Percentiles rank a stretch among this genome's conserved stretches.
Evolutionary conservation across 2,329 filamentous ascomycete species (phyloP).

Genomic region (Cyanodermella asteris): DNA sequence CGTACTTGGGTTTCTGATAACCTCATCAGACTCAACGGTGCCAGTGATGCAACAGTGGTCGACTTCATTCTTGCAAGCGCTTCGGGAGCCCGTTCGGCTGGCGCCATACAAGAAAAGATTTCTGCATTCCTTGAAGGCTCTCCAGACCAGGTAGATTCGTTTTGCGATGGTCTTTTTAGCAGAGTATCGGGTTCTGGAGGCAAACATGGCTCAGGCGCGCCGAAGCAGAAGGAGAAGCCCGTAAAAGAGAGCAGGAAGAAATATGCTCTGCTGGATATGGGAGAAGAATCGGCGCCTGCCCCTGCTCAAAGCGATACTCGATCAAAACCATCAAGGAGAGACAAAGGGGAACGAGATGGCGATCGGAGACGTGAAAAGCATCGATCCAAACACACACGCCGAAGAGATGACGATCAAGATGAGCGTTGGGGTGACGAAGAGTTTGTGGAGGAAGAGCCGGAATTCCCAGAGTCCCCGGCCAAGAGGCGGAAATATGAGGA

Average conservation of each 20-base stretch:
- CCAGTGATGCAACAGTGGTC: constrained; percentile 31
- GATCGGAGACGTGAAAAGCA: constrained; percentile 1
- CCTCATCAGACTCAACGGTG: constrained; percentile 22
- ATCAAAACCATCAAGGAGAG: constrained; percentile 7
- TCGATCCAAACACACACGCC: constrained; percentile 5
- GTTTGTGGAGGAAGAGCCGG: constrained; percentile 27
- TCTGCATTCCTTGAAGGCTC: constrained; percentile 29
- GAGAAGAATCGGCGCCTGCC: constrained; percentile 21
- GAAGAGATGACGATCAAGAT: constrained; percentile 31
- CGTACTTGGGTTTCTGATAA: constrained; percentile 5
- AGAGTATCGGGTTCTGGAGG: constrained; percentile 10
- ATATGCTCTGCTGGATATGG: constrained; percentile 33
- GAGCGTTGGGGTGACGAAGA: constrained; percentile 71
- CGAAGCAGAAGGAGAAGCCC: constrained; percentile 8
- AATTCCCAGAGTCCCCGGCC: constrained; percentile 45
- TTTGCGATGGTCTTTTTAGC: constrained; percentile 25
- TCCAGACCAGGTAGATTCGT: constrained; percentile 22
- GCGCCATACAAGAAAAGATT: constrained; percentile 28
- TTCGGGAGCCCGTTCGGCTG: constrained; percentile 24
- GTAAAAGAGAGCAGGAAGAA: constrained; percentile 21
- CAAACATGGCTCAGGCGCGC: constrained; percentile 9
- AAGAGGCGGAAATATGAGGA: constrained; percentile 49
- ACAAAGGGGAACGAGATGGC: background rate
- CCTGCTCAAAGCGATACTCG: constrained; percentile 13
- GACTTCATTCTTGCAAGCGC: constrained; percentile 36